Percentiles rank a stretch among this genome's conserved stretches.
These are phyloP conservation scores for Mycena epipterygia DNA, from an alignment of 768 basidiomycete genomes.

Conservation along the genomic window DNA sequence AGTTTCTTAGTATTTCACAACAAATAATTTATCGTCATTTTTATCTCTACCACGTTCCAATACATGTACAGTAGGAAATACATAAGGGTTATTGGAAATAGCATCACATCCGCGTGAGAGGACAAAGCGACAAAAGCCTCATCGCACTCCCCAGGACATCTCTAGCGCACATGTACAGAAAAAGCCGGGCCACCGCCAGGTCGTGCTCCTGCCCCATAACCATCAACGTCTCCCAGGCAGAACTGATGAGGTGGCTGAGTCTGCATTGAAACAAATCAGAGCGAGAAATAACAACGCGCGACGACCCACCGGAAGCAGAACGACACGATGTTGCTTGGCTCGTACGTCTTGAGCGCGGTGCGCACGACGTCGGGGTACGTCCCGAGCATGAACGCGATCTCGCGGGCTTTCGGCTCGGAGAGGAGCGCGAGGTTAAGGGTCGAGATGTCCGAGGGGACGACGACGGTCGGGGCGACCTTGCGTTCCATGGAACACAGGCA, in stretches of 20 bases:
- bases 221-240: not conserved
- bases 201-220: not conserved
- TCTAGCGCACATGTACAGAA: not conserved
- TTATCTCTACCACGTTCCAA: not conserved
- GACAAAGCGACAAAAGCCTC: not conserved
- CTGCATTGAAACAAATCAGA: no score
- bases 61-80: no score
- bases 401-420: not conserved
- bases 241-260: constrained; percentile 6
- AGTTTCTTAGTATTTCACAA: not conserved
- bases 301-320: constrained; percentile 11
- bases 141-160: constrained; percentile 9
- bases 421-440: not conserved
- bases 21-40: constrained; percentile 4
- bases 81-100: no score
- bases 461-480: not conserved
- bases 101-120: constrained; percentile 13
- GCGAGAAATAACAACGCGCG: no score
- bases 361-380: constrained; percentile 2
- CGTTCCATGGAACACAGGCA: constrained; percentile 5
- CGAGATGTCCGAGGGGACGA: not conserved
- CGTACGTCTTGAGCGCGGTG: not conserved
- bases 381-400: not conserved
- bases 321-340: constrained; percentile 7
- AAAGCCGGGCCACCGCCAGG: not conserved